Conservation (phyloP, 768 basidiomycete genomes). For the Gelatoporia subvermispora region DNA sequence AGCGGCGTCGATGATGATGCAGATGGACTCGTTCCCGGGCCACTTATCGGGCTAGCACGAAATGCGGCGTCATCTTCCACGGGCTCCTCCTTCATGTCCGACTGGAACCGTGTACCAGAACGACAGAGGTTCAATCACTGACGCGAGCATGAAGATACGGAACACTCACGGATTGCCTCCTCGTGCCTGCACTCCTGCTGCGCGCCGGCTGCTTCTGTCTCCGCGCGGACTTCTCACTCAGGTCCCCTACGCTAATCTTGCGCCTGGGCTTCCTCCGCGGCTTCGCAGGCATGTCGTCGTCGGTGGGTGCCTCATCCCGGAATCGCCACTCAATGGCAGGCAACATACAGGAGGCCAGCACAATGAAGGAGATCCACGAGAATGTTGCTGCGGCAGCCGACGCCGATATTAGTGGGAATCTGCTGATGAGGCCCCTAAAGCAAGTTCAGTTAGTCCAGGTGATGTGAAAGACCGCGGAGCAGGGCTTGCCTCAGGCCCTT, state of each 20-base stretch:
- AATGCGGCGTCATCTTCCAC: no score
- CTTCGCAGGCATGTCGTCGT: slow-evolving; percentile 4
- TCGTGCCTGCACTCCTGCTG: slow-evolving; percentile 2
- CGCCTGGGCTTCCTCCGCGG: slow-evolving; percentile 11
- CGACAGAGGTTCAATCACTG: no score
- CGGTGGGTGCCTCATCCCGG: slow-evolving; percentile 9
- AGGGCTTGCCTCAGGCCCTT: slow-evolving; percentile 61
- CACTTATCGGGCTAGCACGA: no score
- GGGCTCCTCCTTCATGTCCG: no score
- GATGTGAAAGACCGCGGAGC: not conserved
- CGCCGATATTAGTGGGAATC: slow-evolving; percentile 59
- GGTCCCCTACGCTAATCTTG: slow-evolving; percentile 9
- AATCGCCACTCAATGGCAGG: slow-evolving; percentile 27
- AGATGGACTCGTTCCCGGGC: not conserved
- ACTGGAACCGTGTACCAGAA: no score
- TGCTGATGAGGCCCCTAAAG: slow-evolving; percentile 62
- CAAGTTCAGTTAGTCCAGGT: not conserved
- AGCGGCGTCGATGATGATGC: not conserved
- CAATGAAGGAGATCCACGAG: slow-evolving; percentile 28
- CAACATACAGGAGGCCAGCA: slow-evolving; percentile 27
- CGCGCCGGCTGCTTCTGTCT: not conserved
- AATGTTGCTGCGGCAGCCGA: slow-evolving; percentile 33
- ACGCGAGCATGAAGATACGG: no score
- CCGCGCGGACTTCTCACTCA: slow-evolving; percentile 1
- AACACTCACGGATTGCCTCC: slow-evolving; percentile 4